Conservation (phyloP, 2,329 filamentous ascomycete species). For the Colletotrichum sp. region DNA sequence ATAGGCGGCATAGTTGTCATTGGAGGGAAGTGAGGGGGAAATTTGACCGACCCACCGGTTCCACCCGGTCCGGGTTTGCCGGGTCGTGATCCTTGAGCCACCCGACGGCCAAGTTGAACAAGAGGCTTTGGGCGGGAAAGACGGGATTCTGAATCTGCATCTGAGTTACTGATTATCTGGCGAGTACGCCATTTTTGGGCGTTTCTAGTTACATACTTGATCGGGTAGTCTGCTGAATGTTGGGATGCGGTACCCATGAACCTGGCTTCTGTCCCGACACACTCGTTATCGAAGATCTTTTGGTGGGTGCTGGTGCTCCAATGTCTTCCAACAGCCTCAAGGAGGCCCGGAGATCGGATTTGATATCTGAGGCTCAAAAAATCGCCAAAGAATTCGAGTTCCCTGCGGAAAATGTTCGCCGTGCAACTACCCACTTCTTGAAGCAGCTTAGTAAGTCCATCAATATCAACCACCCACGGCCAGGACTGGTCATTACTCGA, state of each 20-base stretch:
- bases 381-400: constrained; percentile 5
- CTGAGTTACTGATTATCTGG: not conserved
- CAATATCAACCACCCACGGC: not conserved
- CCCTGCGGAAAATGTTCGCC: not conserved
- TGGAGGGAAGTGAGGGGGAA: constrained; percentile 7
- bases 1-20: constrained; percentile 4
- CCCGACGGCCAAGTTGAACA: not conserved
- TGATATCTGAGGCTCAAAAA: not conserved
- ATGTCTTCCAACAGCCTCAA: not conserved
- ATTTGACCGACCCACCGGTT: not conserved
- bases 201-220: constrained; percentile 2
- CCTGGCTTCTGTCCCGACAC: not conserved
- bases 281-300: not conserved
- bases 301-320: not conserved
- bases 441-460: constrained; percentile 25
- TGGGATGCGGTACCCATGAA: not conserved
- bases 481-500: not conserved
- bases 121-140: fast-evolving
- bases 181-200: not conserved
- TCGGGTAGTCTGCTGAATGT: constrained; percentile 1
- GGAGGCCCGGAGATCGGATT: not conserved
- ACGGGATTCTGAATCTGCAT: not conserved
- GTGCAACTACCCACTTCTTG: constrained; percentile 22
- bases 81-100: not conserved
- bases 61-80: constrained; percentile 12